A percentile compares a stretch with the other conserved stretches of the same genome.
phyloP scores from a whole-genome alignment of 495 filamentous ascomycete genomes.

The Talaromyces stipitatus region DNA sequence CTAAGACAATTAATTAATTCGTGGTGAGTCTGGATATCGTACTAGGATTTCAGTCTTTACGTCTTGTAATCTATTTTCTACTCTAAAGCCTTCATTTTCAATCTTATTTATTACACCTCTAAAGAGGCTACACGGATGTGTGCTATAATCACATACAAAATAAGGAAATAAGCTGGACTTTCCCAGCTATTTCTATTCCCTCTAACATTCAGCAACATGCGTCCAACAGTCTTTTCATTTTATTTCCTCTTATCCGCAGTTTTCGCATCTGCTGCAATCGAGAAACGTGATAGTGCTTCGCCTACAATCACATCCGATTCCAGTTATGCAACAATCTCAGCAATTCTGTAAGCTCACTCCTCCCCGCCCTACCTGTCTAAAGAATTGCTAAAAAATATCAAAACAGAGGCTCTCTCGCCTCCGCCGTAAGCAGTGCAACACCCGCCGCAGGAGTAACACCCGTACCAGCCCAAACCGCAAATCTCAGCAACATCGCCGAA shows the following conservation, averaged over 20 bases:
- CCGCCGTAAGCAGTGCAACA: background rate
- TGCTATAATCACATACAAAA: too few species aligned
- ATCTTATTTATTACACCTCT: too few species aligned
- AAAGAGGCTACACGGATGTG: too few species aligned
- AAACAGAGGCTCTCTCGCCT: background rate
- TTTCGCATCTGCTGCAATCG: background rate
- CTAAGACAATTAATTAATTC: too few species aligned
- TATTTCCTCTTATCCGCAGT: background rate
- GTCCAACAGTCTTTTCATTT: background rate
- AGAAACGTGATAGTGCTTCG: background rate
- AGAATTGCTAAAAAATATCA: background rate
- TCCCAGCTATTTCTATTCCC: background rate
- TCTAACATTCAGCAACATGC: background rate
- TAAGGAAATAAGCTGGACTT: background rate
- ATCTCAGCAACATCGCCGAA: slow-evolving; percentile 25
- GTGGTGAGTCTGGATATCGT: too few species aligned
- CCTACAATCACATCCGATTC: background rate
- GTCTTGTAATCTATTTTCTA: too few species aligned
- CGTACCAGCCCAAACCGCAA: slow-evolving; percentile 12
- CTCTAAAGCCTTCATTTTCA: too few species aligned
- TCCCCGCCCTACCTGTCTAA: background rate
- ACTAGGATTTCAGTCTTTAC: too few species aligned
- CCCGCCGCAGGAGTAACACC: slow-evolving; percentile 5
- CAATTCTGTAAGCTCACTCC: background rate
- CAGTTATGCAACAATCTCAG: background rate